Evolutionary conservation across 2,329 filamentous ascomycete species (phyloP).

Genomic region (Aspergillus oerlinghausenensis): DNA sequence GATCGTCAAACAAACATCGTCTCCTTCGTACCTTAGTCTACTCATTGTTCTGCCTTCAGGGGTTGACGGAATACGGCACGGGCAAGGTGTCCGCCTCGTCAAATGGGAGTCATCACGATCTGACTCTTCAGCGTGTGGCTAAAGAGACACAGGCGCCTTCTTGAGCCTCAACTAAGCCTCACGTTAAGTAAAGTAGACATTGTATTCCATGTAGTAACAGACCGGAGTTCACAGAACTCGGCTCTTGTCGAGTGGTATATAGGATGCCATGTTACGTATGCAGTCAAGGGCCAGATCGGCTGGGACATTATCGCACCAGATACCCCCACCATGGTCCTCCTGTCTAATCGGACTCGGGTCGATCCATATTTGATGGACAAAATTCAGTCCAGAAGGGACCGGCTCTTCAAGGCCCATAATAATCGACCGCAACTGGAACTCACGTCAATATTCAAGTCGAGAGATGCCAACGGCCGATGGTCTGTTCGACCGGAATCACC

Average conservation of each 20-base stretch:
- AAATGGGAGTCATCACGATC: neutral
- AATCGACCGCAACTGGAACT: conserved; percentile 1
- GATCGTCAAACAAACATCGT: too few species aligned
- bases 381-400: neutral
- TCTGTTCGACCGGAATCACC: neutral
- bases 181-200: neutral
- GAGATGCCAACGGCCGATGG: neutral
- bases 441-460: neutral
- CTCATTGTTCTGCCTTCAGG: neutral
- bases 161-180: neutral
- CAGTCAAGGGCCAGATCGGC: neutral
- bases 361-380: conserved; percentile 1
- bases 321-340: neutral
- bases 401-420: conserved; percentile 1
- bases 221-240: neutral
- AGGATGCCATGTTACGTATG: too few species aligned
- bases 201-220: neutral
- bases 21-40: too few species aligned
- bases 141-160: neutral
- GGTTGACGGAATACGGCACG: neutral
- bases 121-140: neutral
- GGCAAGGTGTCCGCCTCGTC: neutral
- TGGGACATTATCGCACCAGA: neutral
- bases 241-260: too few species aligned
- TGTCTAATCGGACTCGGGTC: neutral